Evolutionary conservation across 2,329 filamentous ascomycete species (phyloP).

Genomic region (Blastomyces silverae): DNA sequence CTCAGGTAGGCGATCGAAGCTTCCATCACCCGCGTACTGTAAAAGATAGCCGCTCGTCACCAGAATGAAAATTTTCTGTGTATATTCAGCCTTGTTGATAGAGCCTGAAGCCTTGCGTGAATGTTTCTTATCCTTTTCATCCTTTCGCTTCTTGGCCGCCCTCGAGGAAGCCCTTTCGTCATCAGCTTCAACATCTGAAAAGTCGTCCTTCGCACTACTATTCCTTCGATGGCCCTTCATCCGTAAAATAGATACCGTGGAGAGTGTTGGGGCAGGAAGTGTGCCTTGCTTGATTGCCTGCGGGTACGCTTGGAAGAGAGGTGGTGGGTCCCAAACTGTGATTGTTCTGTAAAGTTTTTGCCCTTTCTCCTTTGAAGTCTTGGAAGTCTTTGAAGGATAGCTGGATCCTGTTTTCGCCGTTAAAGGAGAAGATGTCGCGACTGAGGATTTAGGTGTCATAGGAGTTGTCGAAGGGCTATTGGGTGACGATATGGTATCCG

Average conservation of each 20-base stretch:
- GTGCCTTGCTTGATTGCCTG: constrained; percentile 71
- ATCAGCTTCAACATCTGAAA: constrained; percentile 17
- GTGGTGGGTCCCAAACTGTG: constrained; percentile 59
- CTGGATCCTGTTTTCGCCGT: constrained; percentile 22
- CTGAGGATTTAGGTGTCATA: constrained; percentile 26
- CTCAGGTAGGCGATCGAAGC: constrained; percentile 43
- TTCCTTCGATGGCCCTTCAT: constrained; percentile 37
- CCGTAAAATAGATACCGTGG: constrained; percentile 63
- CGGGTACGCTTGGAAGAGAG: constrained; percentile 79
- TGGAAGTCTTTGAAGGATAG: constrained; percentile 23
- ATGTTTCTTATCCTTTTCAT: constrained; percentile 34
- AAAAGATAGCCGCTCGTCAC: constrained; percentile 42
- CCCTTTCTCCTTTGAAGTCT: constrained; percentile 25
- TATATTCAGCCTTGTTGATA: constrained; percentile 38
- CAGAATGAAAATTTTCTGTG: constrained; percentile 43
- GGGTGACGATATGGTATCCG: constrained; percentile 25
- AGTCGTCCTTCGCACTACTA: constrained; percentile 20
- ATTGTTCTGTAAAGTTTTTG: constrained; percentile 22
- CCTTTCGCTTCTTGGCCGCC: constrained; percentile 30
- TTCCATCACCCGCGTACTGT: constrained; percentile 42
- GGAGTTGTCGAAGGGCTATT: constrained; percentile 26
- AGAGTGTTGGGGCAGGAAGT: constrained; percentile 59
- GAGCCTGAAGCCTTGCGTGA: constrained; percentile 33
- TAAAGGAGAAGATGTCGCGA: constrained; percentile 25
- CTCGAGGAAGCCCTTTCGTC: constrained; percentile 18